Percentiles rank a stretch among this genome's conserved stretches.
Evolutionary conservation across 2,329 filamentous ascomycete genomes (phyloP).

Genomic region (Sporothrix mexicana): DNA sequence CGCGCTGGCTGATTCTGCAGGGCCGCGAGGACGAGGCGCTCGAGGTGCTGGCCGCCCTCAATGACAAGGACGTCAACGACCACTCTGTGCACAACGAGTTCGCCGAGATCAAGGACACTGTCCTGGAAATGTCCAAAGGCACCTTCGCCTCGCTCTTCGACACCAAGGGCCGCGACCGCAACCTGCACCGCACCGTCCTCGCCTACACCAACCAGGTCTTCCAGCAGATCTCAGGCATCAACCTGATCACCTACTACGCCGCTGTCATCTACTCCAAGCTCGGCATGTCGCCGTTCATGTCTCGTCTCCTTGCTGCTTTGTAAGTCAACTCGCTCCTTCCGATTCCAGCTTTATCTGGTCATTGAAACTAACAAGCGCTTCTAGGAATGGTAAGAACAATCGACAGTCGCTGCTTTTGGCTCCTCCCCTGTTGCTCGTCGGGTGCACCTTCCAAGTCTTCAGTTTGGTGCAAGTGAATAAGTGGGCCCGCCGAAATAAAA

Average conservation of each 20-base stretch:
- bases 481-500: no score
- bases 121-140: slow-evolving; percentile 59
- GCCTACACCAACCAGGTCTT: slow-evolving; percentile 42
- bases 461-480: no score
- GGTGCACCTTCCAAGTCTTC: no score
- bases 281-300: slow-evolving; percentile 36
- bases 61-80: slow-evolving; percentile 52
- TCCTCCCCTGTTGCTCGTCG: no score
- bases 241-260: slow-evolving; percentile 38
- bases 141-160: slow-evolving; percentile 38
- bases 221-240: slow-evolving; percentile 51
- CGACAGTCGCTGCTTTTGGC: no score
- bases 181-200: slow-evolving; percentile 39
- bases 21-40: slow-evolving; percentile 52
- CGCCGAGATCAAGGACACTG: slow-evolving; percentile 62
- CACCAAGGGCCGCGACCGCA: slow-evolving; percentile 37
- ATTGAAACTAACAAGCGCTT: no score
- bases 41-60: slow-evolving; percentile 51
- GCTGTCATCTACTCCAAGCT: slow-evolving; percentile 38
- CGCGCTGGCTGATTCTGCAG: slow-evolving; percentile 54
- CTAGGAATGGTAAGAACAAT: no score
- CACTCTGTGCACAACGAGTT: slow-evolving; percentile 62
- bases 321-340: background rate
- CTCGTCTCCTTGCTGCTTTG: slow-evolving; percentile 37
- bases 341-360: no score